Evolutionary conservation across 1,284 basidiomycete genomes (phyloP).

Genomic region (Boletus sp.): DNA sequence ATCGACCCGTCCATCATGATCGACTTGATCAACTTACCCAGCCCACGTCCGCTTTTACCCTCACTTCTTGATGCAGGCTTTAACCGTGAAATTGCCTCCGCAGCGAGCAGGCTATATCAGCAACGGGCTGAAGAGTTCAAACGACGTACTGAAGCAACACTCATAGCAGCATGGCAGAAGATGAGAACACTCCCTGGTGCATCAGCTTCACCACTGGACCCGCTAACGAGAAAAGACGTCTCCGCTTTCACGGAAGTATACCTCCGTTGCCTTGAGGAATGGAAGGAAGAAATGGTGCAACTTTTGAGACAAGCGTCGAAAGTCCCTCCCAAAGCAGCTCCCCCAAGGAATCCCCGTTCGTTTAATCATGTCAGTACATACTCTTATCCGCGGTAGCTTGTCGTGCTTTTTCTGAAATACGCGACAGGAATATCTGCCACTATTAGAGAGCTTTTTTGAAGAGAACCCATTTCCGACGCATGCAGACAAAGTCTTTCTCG

Average conservation of each 20-base stretch:
- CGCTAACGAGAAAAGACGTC: rapidly evolving
- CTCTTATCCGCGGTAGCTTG: rapidly evolving
- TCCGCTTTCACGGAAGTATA: not conserved
- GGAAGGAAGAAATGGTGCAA: conserved; percentile 9
- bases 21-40: conserved; percentile 4
- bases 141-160: not conserved
- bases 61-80: conserved; percentile 1
- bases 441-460: conserved; percentile 49
- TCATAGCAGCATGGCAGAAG: not conserved
- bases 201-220: rapidly evolving
- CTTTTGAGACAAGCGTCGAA: not conserved
- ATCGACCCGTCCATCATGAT: not conserved
- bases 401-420: rapidly evolving
- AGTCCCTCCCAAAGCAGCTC: rapidly evolving
- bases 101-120: not conserved
- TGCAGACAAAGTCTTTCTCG: conserved; percentile 41
- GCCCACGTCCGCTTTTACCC: not conserved
- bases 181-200: not conserved
- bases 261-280: not conserved
- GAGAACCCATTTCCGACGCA: conserved; percentile 48
- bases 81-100: not conserved
- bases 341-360: not conserved
- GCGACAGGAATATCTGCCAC: conserved; percentile 41
- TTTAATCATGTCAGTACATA: conserved; percentile 14
- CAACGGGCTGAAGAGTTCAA: not conserved